Base-by-base conservation (phyloP, 805 yeast species). In the Saccharomyces jurei region DNA sequence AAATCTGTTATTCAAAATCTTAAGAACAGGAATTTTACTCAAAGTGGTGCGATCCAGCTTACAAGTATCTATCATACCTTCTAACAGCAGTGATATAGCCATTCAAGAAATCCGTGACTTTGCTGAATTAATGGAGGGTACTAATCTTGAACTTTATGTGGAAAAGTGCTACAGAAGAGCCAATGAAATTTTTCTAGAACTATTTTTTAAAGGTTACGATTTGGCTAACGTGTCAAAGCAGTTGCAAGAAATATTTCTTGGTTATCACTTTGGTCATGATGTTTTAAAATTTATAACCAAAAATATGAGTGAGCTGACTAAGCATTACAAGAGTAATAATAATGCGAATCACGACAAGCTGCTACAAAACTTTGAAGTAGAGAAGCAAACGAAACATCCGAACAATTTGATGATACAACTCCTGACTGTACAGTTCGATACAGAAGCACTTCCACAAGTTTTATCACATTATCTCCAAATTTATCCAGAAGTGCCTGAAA, bases 21-120 rank as follows among this genome's bases (percentile, higher is more conserved):
- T 92, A 26, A 74, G 83, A 51, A 88, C 97, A 0, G 99, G 99
- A 1, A 91, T 89, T 69, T 84, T 84, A 61, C 72, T 90, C 54
- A 87, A 89, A 62, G 84, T 92, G 2, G 75, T 41, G 46, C 72
- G 55, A 69, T 70, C 55, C 66, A 75, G 65, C 57, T 65, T 55
- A 41, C 62, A 60, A 13, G 25, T 63, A 4, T 62, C 60, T 26
- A 44, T 50, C 25, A 22, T 61, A 14, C 62, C 65, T 1, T 28
- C 55, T n/a, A 36, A 66, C n/a, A 67, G 76, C 25, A 66, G 73
- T 52, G 60, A 66, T 48, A 53, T 73, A 63, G 60, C 66, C 29
- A 54, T 30, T 14, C 25, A 46, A 13, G 53, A 50, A 2, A 46
- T 44, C n/a, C 41, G 50, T 6, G 41, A 49, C 32, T 56, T 58